These are phyloP conservation scores for Rhodomyrtus psidioides DNA, from an alignment of 441 rosid genomes.

Conservation along the genomic window DNA sequence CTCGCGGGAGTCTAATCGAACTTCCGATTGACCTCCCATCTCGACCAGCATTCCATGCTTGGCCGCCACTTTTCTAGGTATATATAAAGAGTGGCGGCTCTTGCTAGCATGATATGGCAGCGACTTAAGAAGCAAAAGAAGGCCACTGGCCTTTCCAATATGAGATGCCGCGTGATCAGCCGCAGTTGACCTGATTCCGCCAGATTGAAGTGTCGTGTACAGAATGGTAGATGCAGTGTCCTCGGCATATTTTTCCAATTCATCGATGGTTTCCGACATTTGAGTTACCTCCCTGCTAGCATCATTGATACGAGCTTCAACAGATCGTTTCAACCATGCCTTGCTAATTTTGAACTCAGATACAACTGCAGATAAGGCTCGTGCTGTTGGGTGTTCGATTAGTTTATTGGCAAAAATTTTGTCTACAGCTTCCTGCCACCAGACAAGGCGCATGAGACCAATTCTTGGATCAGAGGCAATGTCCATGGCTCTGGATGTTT, in stretches of 20 bases:
- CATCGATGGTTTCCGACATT: conserved; percentile 54
- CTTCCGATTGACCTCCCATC: conserved; percentile 50
- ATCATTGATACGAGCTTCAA: conserved; percentile 77
- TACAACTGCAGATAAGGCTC: conserved; percentile 60
- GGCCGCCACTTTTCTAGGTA: conserved; percentile 53
- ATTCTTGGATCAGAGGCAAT: conserved; percentile 79
- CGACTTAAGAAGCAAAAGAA: conserved; percentile 63
- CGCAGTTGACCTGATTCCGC: conserved; percentile 55
- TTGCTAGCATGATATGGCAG: conserved; percentile 70
- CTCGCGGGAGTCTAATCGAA: conserved; percentile 52
- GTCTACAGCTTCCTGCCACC: conserved; percentile 93
- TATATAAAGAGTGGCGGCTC: conserved; percentile 56
- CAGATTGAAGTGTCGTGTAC: conserved; percentile 73
- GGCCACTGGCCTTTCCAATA: conserved; percentile 86
- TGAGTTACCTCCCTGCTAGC: conserved; percentile 50
- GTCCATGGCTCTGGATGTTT: conserved; percentile 88
- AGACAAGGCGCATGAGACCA: conserved; percentile 78
- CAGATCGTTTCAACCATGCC: conserved; percentile 74
- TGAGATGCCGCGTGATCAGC: conserved; percentile 85
- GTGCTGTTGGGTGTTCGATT: conserved; percentile 76
- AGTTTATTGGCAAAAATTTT: conserved; percentile 56
- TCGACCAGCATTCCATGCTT: conserved; percentile 62
- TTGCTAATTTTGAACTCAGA: conserved; percentile 58
- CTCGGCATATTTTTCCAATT: conserved; percentile 74
- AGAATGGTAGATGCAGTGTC: conserved; percentile 67